These are phyloP conservation scores for Wickerhamomyces mucosus DNA, from an alignment of 805 yeast species.

Conservation along the genomic window DNA sequence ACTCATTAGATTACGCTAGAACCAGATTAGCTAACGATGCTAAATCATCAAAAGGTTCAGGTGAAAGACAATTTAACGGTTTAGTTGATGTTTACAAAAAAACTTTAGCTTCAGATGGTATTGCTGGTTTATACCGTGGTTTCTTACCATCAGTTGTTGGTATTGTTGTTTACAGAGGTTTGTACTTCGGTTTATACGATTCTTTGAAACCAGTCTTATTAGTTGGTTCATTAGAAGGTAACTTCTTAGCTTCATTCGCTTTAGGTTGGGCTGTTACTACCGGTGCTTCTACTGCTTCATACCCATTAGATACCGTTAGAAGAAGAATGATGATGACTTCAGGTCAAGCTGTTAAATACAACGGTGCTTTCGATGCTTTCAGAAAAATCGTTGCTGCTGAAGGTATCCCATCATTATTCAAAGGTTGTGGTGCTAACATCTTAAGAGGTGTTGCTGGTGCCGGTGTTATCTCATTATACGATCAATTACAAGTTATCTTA, in stretches of 20 bases:
- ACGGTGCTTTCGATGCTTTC: slow-evolving; percentile 93
- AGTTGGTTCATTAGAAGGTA: slow-evolving; percentile 90
- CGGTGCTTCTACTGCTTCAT: slow-evolving; percentile 97
- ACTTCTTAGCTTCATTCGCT: slow-evolving; percentile 90
- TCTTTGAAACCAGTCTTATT: slow-evolving; percentile 91
- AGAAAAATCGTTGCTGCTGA: slow-evolving; percentile 88
- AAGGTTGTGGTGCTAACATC: slow-evolving; percentile 99
- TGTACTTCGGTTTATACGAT: slow-evolving; percentile 96
- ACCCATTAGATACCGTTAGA: slow-evolving; percentile 98
- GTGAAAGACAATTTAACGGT: slow-evolving; percentile 97
- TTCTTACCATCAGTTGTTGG: slow-evolving; percentile 98
- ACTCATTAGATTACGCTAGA: slow-evolving; percentile 97
- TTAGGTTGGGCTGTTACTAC: slow-evolving; percentile 98
- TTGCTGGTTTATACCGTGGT: slow-evolving; percentile 99
- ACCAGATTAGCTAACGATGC: slow-evolving; percentile 99
- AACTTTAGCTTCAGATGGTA: slow-evolving; percentile 92
- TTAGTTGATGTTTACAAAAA: slow-evolving; percentile 92
- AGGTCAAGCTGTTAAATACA: slow-evolving; percentile 95
- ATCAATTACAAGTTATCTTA: slow-evolving; percentile 88
- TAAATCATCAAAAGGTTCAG: slow-evolving; percentile 74
- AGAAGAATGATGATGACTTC: slow-evolving; percentile 99
- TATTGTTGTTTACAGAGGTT: slow-evolving; percentile 98
- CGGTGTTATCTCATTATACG: slow-evolving; percentile 97
- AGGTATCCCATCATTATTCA: slow-evolving; percentile 89
- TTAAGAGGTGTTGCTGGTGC: slow-evolving; percentile 99